phyloP scores from a whole-genome alignment of 257 asterid genomes.

The Solanum clarkiae region DNA sequence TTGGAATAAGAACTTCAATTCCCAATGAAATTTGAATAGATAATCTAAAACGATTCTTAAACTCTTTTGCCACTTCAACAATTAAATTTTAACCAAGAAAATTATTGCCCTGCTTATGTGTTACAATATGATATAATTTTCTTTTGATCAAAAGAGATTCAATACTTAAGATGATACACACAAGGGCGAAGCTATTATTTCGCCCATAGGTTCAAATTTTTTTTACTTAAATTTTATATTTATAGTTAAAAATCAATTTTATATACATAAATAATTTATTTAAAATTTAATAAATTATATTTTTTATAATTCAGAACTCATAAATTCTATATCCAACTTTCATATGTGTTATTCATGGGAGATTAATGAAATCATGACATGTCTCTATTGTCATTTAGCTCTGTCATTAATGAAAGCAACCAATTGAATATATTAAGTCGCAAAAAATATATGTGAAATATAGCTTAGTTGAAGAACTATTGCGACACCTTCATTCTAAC shows the following conservation, averaged over 20 bases:
- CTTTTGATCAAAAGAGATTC: too few species aligned
- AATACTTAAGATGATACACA: too few species aligned
- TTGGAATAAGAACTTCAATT: not conserved
- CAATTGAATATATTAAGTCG: not conserved
- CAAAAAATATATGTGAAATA: not conserved
- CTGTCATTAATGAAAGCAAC: not conserved
- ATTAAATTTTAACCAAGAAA: not conserved
- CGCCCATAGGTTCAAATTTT: too few species aligned
- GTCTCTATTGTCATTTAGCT: not conserved
- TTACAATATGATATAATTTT: not conserved
- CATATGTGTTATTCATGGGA: not conserved
- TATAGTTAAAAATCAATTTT: not conserved
- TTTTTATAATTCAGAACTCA: not conserved
- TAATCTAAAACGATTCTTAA: not conserved
- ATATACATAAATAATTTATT: not conserved
- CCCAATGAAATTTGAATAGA: not conserved
- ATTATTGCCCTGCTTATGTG: not conserved
- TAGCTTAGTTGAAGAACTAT: not conserved
- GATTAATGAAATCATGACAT: not conserved
- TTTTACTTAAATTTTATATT: too few species aligned
- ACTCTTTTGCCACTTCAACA: not conserved
- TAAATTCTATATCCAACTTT: not conserved
- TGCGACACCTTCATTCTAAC: rapidly evolving
- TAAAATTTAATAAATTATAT: not conserved
- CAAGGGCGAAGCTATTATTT: not conserved